Conservation (phyloP, 1,139 yeast species). For the Pichia sp. region DNA sequence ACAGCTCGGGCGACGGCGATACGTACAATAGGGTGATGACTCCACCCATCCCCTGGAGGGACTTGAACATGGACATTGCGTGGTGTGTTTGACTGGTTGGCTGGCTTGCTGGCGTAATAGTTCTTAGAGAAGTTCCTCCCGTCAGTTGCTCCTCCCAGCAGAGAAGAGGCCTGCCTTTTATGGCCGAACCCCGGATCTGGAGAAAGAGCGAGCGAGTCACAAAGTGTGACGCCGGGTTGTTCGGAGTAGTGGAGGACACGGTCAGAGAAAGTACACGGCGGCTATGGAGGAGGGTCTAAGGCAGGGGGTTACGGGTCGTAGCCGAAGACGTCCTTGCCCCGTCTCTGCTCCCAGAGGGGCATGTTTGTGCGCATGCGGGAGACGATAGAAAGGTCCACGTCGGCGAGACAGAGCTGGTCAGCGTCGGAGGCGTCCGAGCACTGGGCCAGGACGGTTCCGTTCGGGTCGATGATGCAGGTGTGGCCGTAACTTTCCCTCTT, state of each 20-base stretch:
- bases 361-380: constrained; percentile 54
- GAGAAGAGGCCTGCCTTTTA: not conserved
- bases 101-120: too few relatives aligned
- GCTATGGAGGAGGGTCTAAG: not conserved
- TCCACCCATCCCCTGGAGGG: constrained; percentile 31
- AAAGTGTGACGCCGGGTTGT: not conserved
- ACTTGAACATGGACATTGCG: constrained; percentile 32
- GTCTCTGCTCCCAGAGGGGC: constrained; percentile 72
- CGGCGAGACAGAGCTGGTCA: constrained; percentile 54
- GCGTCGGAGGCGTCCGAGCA: constrained; percentile 51
- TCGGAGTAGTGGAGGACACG: not conserved
- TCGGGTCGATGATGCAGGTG: constrained; percentile 79
- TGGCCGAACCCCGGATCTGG: not conserved
- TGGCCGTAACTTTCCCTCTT: constrained; percentile 66
- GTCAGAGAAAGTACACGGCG: not conserved
- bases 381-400: constrained; percentile 54
- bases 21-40: constrained; percentile 34
- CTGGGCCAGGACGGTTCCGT: constrained; percentile 77
- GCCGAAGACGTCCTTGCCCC: constrained; percentile 51
- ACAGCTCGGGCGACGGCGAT: not conserved
- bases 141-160: not conserved
- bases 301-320: constrained; percentile 17
- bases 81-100: not conserved
- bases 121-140: too few relatives aligned
- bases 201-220: not conserved